phyloP scores from a whole-genome alignment of 2,329 filamentous ascomycete species.

The Escovopsis sp. region DNA sequence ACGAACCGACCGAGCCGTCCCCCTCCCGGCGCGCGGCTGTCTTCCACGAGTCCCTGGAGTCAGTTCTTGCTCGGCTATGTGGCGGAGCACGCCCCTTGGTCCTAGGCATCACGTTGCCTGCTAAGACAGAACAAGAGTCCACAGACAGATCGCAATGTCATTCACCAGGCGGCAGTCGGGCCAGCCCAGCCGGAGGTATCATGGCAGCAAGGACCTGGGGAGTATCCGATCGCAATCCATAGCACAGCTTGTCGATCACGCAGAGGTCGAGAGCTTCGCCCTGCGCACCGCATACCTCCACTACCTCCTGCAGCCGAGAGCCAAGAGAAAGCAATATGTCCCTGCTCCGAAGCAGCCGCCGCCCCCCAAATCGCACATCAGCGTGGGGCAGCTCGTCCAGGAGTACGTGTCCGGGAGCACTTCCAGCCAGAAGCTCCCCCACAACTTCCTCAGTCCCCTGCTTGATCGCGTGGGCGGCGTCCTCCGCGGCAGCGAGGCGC shows the following conservation, averaged over 20 bases:
- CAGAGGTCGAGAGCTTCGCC: slow-evolving; percentile 85
- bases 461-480: slow-evolving; percentile 69
- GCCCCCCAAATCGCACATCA: slow-evolving; percentile 48
- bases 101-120: slow-evolving; percentile 18
- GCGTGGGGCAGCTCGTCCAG: slow-evolving; percentile 74
- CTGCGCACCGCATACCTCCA: slow-evolving; percentile 82
- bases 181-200: slow-evolving; percentile 29
- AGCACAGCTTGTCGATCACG: slow-evolving; percentile 37
- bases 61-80: slow-evolving; percentile 14
- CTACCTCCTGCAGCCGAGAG: slow-evolving; percentile 82
- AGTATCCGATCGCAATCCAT: slow-evolving; percentile 31
- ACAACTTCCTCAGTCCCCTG: slow-evolving; percentile 35
- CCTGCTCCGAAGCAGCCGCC: slow-evolving; percentile 39
- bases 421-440: slow-evolving; percentile 40
- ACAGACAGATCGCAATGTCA: slow-evolving; percentile 27
- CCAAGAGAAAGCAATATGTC: slow-evolving; percentile 81
- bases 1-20: background rate
- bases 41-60: background rate
- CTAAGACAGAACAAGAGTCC: slow-evolving; percentile 10
- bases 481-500: slow-evolving; percentile 64
- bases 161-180: slow-evolving; percentile 33
- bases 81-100: slow-evolving; percentile 12
- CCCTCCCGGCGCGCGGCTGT: slow-evolving; percentile 1
- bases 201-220: slow-evolving; percentile 28
- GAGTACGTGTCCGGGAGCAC: slow-evolving; percentile 52